These are phyloP conservation scores for Gypsophila paniculata DNA, from an alignment of 179 eudicot genomes.

Conservation along the genomic window DNA sequence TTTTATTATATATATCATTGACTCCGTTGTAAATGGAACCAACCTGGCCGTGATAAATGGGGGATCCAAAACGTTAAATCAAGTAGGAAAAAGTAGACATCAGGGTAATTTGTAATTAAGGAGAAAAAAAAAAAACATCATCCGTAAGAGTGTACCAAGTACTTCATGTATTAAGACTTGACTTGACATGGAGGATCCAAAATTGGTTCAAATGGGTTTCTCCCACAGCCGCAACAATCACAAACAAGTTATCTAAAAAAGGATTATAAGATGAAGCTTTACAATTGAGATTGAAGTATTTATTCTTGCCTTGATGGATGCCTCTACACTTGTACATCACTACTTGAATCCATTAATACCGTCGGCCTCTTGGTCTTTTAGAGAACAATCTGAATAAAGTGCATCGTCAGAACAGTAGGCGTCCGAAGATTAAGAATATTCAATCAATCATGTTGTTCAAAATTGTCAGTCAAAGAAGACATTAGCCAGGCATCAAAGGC, in stretches of 20 bases:
- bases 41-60: too few relatives aligned
- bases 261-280: slow-evolving; percentile 36
- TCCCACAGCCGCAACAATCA: slow-evolving; percentile 25
- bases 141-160: not conserved
- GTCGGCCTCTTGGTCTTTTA: slow-evolving; percentile 52
- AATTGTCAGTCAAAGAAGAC: too few relatives aligned
- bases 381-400: slow-evolving; percentile 25
- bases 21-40: too few relatives aligned
- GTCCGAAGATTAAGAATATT: not conserved
- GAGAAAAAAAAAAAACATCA: not conserved
- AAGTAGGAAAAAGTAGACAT: too few relatives aligned
- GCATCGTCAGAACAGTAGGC: not conserved
- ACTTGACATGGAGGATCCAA: slow-evolving; percentile 13
- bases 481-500: not conserved
- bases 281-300: slow-evolving; percentile 36
- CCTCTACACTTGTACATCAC: slow-evolving; percentile 45
- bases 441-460: too few relatives aligned
- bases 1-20: too few relatives aligned
- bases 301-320: slow-evolving; percentile 20
- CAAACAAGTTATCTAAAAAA: slow-evolving; percentile 25
- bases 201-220: slow-evolving; percentile 22
- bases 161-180: slow-evolving; percentile 19
- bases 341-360: slow-evolving; percentile 49
- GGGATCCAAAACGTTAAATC: too few relatives aligned
- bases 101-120: too few relatives aligned